A percentile compares a stretch with the other conserved stretches of the same genome.
Evolutionary conservation across 257 asterid species (phyloP).

Genomic region (Solanum paucissectum): DNA sequence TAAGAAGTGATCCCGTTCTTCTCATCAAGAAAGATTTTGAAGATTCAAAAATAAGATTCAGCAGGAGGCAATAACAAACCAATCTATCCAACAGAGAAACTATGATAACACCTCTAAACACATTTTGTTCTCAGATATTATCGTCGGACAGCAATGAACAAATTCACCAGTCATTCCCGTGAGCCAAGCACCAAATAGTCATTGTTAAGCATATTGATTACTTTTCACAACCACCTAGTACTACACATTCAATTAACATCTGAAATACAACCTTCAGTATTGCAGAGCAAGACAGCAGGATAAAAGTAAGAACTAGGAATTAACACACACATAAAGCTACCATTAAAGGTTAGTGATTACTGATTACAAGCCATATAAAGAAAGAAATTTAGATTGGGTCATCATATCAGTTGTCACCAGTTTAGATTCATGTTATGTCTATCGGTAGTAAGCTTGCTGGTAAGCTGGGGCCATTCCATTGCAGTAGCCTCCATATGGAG

Average conservation of each 20-base stretch:
- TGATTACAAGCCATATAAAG: slow-evolving; percentile 43
- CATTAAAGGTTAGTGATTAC: slow-evolving; percentile 95
- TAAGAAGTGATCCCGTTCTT: neutral
- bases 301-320: slow-evolving; percentile 72
- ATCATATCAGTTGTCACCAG: slow-evolving; percentile 75
- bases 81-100: neutral
- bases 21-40: neutral
- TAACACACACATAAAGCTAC: slow-evolving; percentile 82
- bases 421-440: slow-evolving; percentile 38
- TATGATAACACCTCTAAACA: neutral
- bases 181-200: neutral
- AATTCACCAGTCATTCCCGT: neutral
- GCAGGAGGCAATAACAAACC: neutral
- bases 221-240: slow-evolving; percentile 79
- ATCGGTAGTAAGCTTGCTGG: slow-evolving; percentile 96
- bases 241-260: slow-evolving; percentile 60
- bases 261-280: slow-evolving; percentile 75
- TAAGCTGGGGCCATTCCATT: slow-evolving; percentile 72
- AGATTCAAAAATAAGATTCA: neutral
- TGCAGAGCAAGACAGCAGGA: slow-evolving; percentile 12
- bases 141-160: neutral
- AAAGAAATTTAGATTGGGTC: slow-evolving; percentile 49
- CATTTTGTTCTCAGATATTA: neutral
- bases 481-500: slow-evolving; percentile 71
- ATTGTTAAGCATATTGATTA: slow-evolving; percentile 18